Conservation (phyloP, 352 stramenopile genomes). For the Phytophthora hybrid region DNA sequence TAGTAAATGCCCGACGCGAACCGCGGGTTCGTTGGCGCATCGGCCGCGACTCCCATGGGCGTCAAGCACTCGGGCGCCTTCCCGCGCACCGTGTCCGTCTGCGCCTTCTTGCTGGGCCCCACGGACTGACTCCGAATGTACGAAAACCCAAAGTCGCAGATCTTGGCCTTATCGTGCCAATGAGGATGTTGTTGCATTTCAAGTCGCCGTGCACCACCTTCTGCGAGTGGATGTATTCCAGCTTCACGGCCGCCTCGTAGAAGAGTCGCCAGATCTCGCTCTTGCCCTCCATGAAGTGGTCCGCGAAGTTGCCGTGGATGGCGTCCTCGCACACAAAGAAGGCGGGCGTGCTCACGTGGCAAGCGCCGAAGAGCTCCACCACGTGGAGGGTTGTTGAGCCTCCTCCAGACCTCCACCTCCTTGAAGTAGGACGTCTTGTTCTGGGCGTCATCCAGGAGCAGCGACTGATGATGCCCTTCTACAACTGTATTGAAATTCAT, state of each 20-base stretch:
- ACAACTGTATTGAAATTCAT: too few relatives aligned
- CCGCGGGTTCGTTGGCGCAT: constrained; percentile 28
- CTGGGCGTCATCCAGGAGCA: too few relatives aligned
- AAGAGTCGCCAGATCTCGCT: neutral
- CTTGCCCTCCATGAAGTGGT: constrained; percentile 2
- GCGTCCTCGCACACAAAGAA: constrained; percentile 21
- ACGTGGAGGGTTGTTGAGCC: too few relatives aligned
- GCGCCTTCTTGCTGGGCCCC: constrained; percentile 35
- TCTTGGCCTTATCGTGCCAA: constrained; percentile 52
- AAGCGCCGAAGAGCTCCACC: too few relatives aligned
- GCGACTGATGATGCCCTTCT: too few relatives aligned
- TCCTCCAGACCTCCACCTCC: too few relatives aligned
- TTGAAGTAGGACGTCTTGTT: too few relatives aligned
- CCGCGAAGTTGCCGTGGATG: neutral
- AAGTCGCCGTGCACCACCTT: constrained; percentile 85
- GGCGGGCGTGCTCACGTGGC: too few relatives aligned
- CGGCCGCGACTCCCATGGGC: constrained; percentile 12
- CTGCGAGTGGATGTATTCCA: constrained; percentile 68
- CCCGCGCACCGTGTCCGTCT: constrained; percentile 40
- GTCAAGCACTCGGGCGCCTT: constrained; percentile 51
- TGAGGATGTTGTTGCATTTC: constrained; percentile 87
- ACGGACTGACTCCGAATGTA: constrained; percentile 46
- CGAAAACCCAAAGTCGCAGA: constrained; percentile 52
- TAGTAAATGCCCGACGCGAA: constrained; percentile 56
- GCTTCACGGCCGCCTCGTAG: neutral